These are phyloP conservation scores for Pseudohyphozyma bogoriensis DNA, from an alignment of 768 basidiomycete species.

Conservation along the genomic window DNA sequence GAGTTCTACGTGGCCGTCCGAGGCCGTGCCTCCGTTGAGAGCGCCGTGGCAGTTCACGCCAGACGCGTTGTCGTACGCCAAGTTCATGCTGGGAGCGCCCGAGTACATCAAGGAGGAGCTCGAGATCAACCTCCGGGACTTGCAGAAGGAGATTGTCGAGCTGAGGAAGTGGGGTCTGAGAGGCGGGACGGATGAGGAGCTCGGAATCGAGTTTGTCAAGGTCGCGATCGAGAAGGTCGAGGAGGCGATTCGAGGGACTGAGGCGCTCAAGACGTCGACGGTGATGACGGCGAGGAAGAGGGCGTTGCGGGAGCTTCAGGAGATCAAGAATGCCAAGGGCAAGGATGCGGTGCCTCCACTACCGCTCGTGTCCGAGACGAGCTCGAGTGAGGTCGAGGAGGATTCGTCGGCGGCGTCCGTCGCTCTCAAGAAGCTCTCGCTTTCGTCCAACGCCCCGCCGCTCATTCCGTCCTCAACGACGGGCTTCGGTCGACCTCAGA, in stretches of 20 bases:
- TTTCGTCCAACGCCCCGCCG: background rate
- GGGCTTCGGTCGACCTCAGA: slow-evolving; percentile 10
- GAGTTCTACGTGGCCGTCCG: slow-evolving; percentile 86
- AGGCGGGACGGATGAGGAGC: slow-evolving; percentile 46
- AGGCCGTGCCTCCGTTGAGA: slow-evolving; percentile 77
- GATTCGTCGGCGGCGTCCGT: background rate
- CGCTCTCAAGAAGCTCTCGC: no score
- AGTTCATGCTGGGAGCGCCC: slow-evolving; percentile 94
- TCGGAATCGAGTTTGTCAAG: slow-evolving; percentile 70
- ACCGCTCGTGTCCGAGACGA: slow-evolving; percentile 17
- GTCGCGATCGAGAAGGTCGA: slow-evolving; percentile 63
- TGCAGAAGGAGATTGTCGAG: slow-evolving; percentile 58
- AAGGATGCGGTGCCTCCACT: slow-evolving; percentile 48
- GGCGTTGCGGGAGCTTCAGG: slow-evolving; percentile 39
- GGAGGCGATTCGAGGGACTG: slow-evolving; percentile 69
- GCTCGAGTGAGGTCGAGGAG: slow-evolving; percentile 32
- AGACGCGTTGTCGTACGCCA: slow-evolving; percentile 73
- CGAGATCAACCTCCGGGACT: slow-evolving; percentile 57
- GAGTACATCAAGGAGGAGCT: slow-evolving; percentile 68
- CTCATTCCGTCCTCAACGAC: slow-evolving; percentile 1
- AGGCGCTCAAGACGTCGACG: slow-evolving; percentile 53
- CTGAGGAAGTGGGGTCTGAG: slow-evolving; percentile 49
- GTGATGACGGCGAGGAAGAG: slow-evolving; percentile 58
- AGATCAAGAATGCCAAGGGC: slow-evolving; percentile 38
- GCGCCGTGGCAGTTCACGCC: slow-evolving; percentile 95